phyloP scores from a whole-genome alignment of 202 grass and related monocot species.

The Zizania palustris region DNA sequence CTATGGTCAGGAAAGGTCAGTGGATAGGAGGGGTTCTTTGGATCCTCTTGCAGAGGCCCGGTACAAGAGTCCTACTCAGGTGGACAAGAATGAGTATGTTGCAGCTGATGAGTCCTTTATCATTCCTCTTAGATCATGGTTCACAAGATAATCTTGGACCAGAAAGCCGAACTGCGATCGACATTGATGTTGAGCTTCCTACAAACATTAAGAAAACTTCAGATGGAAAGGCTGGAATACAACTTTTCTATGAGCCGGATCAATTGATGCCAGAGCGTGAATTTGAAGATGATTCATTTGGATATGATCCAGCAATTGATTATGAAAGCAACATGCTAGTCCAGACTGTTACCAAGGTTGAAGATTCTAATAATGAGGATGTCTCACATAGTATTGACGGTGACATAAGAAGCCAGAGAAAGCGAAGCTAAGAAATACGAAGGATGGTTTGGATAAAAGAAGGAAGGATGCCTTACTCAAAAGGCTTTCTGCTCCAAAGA shows the following conservation, averaged over 20 bases:
- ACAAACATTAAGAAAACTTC: constrained; percentile 35
- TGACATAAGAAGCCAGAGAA: constrained; percentile 61
- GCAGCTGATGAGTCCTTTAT: constrained; percentile 85
- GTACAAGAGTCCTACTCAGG: constrained; percentile 47
- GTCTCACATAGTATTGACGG: constrained; percentile 29
- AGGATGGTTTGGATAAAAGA: constrained; percentile 71
- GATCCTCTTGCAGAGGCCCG: constrained; percentile 67
- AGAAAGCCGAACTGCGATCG: constrained; percentile 60
- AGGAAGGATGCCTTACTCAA: constrained; percentile 67
- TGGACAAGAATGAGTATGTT: constrained; percentile 54
- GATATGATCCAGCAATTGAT: constrained; percentile 81
- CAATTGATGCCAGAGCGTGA: constrained; percentile 77
- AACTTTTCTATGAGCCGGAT: constrained; percentile 84
- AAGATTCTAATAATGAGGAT: constrained; percentile 53
- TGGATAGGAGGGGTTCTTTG: constrained; percentile 54
- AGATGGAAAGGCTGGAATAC: constrained; percentile 42
- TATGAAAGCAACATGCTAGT: constrained; percentile 60
- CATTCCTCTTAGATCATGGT: constrained; percentile 72
- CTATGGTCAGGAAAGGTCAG: constrained; percentile 63
- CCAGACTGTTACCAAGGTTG: constrained; percentile 50
- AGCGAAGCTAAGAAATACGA: constrained; percentile 60
- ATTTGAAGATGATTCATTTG: constrained; percentile 59
- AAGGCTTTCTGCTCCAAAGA: constrained; percentile 60
- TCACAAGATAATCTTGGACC: constrained; percentile 51
- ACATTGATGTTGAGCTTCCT: constrained; percentile 77